Base-by-base conservation (phyloP, 2,329 filamentous ascomycete genomes). In the Colletotrichum scovillei region DNA sequence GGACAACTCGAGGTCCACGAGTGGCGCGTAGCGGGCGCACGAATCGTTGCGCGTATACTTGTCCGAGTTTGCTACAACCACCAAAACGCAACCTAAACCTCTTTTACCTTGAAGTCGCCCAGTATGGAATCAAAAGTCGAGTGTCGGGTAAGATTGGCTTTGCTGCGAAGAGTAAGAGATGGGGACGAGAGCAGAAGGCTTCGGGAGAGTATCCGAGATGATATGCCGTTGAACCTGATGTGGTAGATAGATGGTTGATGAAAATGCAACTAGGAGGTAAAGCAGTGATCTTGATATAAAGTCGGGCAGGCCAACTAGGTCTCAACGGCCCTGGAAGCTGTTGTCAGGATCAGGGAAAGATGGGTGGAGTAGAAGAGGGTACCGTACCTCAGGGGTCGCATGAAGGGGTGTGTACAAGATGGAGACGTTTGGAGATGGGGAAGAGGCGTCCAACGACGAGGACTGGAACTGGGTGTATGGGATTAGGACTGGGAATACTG, bases 361-460 rank as follows among this genome's bases (percentile, higher is more conserved):
- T 22, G 67, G 28, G 55, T 59, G 55, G 67, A 66, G 62, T 42
- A 55, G 46, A 22, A 19, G 59, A 52, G 52, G 55, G 26, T 53
- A 58, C 65, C 42, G 22, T 49, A 24, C 42, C 63, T 66, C 67
- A 70, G 62, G 67, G 67, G 67, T 66, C 30, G 55, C 67, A 70
- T 66, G 67, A 70, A 65, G 42, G 67, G 67, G 53, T 53, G 67
- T 70, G 67, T 70, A 38, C 16, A 70, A 35, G 42, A 70, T 60
- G 62, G 67, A 42, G 67, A 22, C 55, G 16, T 42, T 35, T 57
- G 67, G 55, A 52, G 38, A 52, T 62, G 30, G 38, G 62, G 12
- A 59, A 24, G 55, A 49, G 42, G 42, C 42, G 42, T 49, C 42
- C 42, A 49, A 9, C 42, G 19, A n/a, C 42, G 16, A 16, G 42